Conservation (phyloP, 225 moss, liverwort and hornwort genomes). For the Antitrichia curtipendula region DNA sequence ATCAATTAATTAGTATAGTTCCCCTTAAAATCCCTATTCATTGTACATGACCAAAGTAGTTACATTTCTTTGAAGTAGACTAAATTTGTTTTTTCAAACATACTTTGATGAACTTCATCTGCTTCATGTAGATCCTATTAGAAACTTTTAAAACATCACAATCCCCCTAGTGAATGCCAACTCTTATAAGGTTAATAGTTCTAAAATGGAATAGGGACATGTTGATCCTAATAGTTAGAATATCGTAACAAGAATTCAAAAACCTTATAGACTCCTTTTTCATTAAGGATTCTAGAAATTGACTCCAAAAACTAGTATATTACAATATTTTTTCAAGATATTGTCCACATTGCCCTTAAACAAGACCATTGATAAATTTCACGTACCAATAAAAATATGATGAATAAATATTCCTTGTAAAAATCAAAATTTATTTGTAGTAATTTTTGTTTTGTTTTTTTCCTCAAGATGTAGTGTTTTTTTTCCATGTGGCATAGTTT, state of each 20-base stretch:
- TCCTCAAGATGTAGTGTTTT: fast-evolving
- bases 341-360: no score
- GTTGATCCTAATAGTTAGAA: background rate
- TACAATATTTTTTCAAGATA: no score
- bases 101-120: background rate
- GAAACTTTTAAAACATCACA: background rate
- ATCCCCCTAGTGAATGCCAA: fast-evolving
- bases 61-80: background rate
- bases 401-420: fast-evolving
- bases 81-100: background rate
- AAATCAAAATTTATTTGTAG: no score
- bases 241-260: background rate
- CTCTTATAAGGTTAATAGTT: background rate
- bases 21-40: no score
- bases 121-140: no score
- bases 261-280: background rate
- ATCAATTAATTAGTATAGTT: no score
- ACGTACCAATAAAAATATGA: no score
- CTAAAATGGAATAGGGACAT: background rate
- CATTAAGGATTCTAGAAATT: background rate
- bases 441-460: background rate
- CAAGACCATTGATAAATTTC: no score
- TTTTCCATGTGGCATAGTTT: background rate
- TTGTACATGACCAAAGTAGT: no score
- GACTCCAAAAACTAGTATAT: no score